phyloP scores from a whole-genome alignment of 2,329 filamentous ascomycete genomes.

The Metarhizium sp. region DNA sequence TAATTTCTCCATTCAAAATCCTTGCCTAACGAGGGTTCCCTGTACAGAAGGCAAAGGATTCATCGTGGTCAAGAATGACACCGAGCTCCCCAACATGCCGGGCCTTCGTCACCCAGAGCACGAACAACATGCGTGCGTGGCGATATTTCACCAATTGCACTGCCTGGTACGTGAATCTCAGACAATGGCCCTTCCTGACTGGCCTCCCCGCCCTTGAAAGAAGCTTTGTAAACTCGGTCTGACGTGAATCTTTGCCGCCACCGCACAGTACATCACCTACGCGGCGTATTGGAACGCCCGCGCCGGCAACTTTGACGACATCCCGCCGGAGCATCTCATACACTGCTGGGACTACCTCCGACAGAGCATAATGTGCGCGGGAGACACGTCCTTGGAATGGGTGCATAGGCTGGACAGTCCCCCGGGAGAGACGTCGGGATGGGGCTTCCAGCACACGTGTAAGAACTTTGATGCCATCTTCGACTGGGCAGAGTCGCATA shows the following conservation, averaged over 20 bases:
- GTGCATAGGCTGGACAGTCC: slow-evolving; percentile 8
- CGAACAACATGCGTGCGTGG: slow-evolving; percentile 3
- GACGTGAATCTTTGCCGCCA: background rate
- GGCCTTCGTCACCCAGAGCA: slow-evolving; percentile 1
- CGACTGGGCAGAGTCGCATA: slow-evolving; percentile 8
- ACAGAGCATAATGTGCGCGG: slow-evolving; percentile 35
- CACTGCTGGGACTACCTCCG: slow-evolving; percentile 40
- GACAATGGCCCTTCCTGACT: background rate
- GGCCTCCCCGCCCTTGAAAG: background rate
- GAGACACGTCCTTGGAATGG: slow-evolving; percentile 36
- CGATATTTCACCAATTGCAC: background rate
- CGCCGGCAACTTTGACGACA: slow-evolving; percentile 9
- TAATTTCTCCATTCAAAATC: too few species aligned
- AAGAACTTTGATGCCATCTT: slow-evolving; percentile 21
- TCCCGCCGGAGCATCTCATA: slow-evolving; percentile 27
- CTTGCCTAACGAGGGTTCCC: background rate
- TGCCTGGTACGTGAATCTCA: slow-evolving; percentile 1
- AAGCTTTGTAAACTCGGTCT: background rate
- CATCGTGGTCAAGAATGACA: slow-evolving; percentile 5
- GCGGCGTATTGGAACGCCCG: slow-evolving; percentile 6
- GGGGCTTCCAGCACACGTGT: slow-evolving; percentile 12
- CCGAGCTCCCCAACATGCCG: slow-evolving; percentile 2
- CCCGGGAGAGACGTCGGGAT: slow-evolving; percentile 5
- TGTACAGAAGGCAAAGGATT: slow-evolving; percentile 7
- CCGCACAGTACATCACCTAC: slow-evolving; percentile 5